A percentile compares a stretch with the other conserved stretches of the same genome.
Conservation (phyloP, 805 yeast species). For the Barnettozyma siamensis region DNA sequence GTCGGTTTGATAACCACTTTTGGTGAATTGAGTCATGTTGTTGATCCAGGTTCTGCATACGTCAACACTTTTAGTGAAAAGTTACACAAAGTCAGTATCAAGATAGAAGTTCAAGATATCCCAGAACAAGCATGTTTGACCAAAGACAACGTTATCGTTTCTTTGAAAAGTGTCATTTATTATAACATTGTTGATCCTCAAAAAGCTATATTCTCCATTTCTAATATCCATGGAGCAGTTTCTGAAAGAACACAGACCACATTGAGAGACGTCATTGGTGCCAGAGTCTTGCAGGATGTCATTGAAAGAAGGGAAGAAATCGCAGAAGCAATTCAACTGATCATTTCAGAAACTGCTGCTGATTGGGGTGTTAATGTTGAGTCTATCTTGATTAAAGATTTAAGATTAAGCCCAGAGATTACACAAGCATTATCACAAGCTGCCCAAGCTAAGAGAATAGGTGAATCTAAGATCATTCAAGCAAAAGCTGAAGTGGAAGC, state of each 20-base stretch:
- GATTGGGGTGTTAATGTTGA: conserved; percentile 71
- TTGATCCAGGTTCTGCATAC: conserved; percentile 63
- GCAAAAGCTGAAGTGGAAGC: conserved; percentile 73
- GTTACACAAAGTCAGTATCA: conserved; percentile 44
- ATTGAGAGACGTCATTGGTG: conserved; percentile 64
- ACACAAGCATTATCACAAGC: conserved; percentile 63
- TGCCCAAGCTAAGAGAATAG: conserved; percentile 69
- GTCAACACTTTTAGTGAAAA: conserved; percentile 63
- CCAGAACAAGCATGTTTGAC: conserved; percentile 68
- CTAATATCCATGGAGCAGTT: conserved; percentile 48
- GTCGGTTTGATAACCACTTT: conserved; percentile 64
- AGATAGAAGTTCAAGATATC: conserved; percentile 54
- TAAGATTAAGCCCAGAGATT: conserved; percentile 47
- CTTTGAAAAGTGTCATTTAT: conserved; percentile 61
- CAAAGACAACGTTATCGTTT: conserved; percentile 59
- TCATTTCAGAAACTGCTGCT: conserved; percentile 55
- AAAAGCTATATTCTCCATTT: conserved; percentile 54
- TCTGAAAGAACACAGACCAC: conserved; percentile 69
- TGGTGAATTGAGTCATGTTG: conserved; percentile 59
- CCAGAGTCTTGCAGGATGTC: conserved; percentile 60
- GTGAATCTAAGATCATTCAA: conserved; percentile 69
- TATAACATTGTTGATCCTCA: conserved; percentile 65
- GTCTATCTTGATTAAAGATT: conserved; percentile 62
- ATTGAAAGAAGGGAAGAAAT: conserved; percentile 69
- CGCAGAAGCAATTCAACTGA: conserved; percentile 56